Evolutionary conservation across 1,139 yeast species (phyloP), one percentile per base, ranked within the genome.

Genomic region (Suhomyces kunorum): DNA sequence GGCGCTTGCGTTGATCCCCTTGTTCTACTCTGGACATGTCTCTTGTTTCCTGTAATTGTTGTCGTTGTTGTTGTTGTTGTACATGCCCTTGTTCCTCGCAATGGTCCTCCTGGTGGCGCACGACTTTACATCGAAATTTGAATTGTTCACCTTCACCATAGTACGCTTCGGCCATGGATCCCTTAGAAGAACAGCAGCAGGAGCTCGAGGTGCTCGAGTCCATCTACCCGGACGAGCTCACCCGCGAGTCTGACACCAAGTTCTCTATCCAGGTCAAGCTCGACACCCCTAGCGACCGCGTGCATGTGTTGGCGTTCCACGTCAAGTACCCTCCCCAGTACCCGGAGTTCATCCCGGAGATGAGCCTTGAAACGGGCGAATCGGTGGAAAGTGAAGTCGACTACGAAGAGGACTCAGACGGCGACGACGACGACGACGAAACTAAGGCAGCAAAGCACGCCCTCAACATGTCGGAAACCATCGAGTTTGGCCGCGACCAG

Each of bases 211-310:
- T 89, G 28, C 74, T 92, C 45, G 83, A 87, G 60, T 83, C 95
- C 17, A 92, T 92, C 44, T 92, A 90, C 58, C 98, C 98, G 3
- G 97, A 89, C 59, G 98, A 92, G 59, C 64, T 92, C 30, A 58
- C 53, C 17, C 58, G 64, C 31, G 56, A 70, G 20, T 63, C 76
- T 8, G 71, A 69, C 7, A 64, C 69, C 0, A 67, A 71, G 30
- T 81, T 76, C 51, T 61, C 69, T 30, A 74, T 83, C 34, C 64
- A 65, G 33, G 50, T 79, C 6, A 47, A 58, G 15, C 67, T 87
- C 29, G 95, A 87, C 50, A 81, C 90, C 1, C 67, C 70, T 9
- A 66, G 80, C 5, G 78, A 74, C 15, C 66, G 78, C 31, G 72
- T 68, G 12, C 86, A 80, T 55, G 65, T 69, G 8, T 58, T 86